Base-by-base conservation (phyloP, 257 asterid species). In the Fraxinus americana region DNA sequence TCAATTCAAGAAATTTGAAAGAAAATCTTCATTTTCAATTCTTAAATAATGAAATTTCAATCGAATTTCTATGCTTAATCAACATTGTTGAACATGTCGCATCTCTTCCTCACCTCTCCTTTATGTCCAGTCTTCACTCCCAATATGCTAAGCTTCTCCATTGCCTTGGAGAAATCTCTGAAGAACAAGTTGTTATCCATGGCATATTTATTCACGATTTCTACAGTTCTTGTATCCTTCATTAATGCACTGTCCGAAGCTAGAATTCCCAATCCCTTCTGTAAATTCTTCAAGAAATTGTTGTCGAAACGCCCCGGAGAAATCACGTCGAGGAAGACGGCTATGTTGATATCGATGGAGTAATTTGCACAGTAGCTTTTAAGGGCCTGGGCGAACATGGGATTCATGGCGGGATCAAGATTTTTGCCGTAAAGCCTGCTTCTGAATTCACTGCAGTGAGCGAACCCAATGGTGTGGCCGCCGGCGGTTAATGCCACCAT, bases 391-490 rank as follows among this genome's bases (percentile, higher is more conserved):
- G 97, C 99, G 80, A 90, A 90, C 63, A 86, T 82, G 7, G 93
- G 88, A 50, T 93, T 85, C 74, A 13, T 96, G 96, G 73, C 87
- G 96, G 30, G 85, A 81, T 66, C 84, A 80, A 12, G 82, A 19
- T 0, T 82, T 66, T 17, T 73, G 50, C 84, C 88, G 88, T 86
- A 92, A 1, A 95, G 35, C 71, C 87, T 86, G 25, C 87, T 63
- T 87, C 91, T 87, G 83, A 95, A 95, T 38, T 95, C 97, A 52
- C 88, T 90, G 87, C 99, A 95, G 77, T 95, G 99, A 0, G 99
- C 90, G 80, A 95, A 92, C 0, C 99, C 99, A 73, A 94, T 94
- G 7, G 99, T 92, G 92, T 94, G 99, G 8, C 98, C 99, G 0
- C 98, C 99, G 76, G 17, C 69, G 34, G 94, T 52, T 17, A 95